Conservation (phyloP, 2,329 filamentous ascomycete species). For the Penicillium olsonii region DNA sequence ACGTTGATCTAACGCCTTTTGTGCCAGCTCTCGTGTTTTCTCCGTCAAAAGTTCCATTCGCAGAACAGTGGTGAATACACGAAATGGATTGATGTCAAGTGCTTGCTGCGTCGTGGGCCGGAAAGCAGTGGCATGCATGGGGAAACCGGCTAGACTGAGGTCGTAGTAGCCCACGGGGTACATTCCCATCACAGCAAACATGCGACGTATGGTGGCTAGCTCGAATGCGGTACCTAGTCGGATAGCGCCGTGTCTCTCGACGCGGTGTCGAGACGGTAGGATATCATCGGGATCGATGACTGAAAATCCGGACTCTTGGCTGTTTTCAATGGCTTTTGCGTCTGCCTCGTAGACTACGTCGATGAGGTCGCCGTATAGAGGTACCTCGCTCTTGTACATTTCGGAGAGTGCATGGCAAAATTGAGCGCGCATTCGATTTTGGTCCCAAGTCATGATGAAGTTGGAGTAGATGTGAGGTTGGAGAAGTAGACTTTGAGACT, state of each 20-base stretch:
- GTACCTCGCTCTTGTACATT: slow-evolving; percentile 39
- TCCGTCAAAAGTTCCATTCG: slow-evolving; percentile 46
- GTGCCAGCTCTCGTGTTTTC: slow-evolving; percentile 34
- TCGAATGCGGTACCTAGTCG: slow-evolving; percentile 51
- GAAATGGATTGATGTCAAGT: slow-evolving; percentile 49
- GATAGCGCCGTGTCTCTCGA: slow-evolving; percentile 52
- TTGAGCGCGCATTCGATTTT: slow-evolving; percentile 28
- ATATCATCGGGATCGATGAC: slow-evolving; percentile 25
- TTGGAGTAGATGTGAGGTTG: not conserved
- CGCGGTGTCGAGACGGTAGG: slow-evolving; percentile 27
- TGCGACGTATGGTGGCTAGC: slow-evolving; percentile 43
- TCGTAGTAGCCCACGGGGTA: slow-evolving; percentile 57
- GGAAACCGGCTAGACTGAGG: slow-evolving; percentile 49
- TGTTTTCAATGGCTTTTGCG: slow-evolving; percentile 19
- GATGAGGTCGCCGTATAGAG: slow-evolving; percentile 35
- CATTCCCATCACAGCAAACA: slow-evolving; percentile 53
- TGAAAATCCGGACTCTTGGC: slow-evolving; percentile 2
- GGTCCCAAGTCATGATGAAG: slow-evolving; percentile 21
- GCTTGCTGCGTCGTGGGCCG: slow-evolving; percentile 41
- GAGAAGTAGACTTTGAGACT: too few species aligned
- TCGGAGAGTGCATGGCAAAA: slow-evolving; percentile 37
- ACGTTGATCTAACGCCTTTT: slow-evolving; percentile 37
- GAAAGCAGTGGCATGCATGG: slow-evolving; percentile 57
- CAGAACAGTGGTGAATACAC: slow-evolving; percentile 46
- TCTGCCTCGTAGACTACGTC: slow-evolving; percentile 34